Evolutionary conservation across 306 rosid genomes (phyloP).

Genomic region (Quercus cerris): DNA sequence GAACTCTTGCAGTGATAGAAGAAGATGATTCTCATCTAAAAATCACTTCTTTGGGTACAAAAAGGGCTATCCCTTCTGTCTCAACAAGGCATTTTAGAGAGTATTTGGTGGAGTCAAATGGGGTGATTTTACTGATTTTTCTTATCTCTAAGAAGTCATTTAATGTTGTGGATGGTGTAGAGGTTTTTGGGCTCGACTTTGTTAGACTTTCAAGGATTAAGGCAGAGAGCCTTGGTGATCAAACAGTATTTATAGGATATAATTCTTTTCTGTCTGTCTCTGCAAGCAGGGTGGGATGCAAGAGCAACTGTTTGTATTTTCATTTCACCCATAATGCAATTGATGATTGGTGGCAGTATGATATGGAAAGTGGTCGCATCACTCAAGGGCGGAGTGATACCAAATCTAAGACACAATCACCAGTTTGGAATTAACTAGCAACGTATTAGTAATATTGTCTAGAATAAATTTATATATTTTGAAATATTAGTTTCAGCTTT

Average conservation of each 20-base stretch:
- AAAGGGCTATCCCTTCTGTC: slow-evolving; percentile 12
- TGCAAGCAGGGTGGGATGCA: slow-evolving; percentile 23
- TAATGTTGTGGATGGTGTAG: slow-evolving; percentile 18
- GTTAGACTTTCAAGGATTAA: slow-evolving; percentile 9
- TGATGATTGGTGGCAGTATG: slow-evolving; percentile 19
- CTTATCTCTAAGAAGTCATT: slow-evolving; percentile 17
- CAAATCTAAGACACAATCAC: slow-evolving; percentile 1
- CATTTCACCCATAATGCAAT: background rate
- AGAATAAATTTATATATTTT: background rate
- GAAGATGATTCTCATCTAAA: background rate
- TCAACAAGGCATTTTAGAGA: slow-evolving; percentile 21
- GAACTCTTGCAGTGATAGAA: slow-evolving; percentile 9
- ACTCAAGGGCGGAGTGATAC: slow-evolving; percentile 3
- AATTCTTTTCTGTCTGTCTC: slow-evolving; percentile 5
- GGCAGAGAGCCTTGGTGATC: slow-evolving; percentile 7
- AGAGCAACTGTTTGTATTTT: slow-evolving; percentile 15
- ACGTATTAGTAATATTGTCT: background rate
- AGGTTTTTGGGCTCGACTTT: slow-evolving; percentile 12
- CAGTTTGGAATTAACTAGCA: background rate
- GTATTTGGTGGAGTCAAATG: slow-evolving; percentile 18
- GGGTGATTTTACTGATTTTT: slow-evolving; percentile 16
- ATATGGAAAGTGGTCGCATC: slow-evolving; percentile 3
- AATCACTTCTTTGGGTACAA: slow-evolving; percentile 11
- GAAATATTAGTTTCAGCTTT: too few species aligned
- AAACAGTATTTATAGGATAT: slow-evolving; percentile 15